phyloP scores from a whole-genome alignment of 768 basidiomycete species.

The Trametes sanguinea region DNA sequence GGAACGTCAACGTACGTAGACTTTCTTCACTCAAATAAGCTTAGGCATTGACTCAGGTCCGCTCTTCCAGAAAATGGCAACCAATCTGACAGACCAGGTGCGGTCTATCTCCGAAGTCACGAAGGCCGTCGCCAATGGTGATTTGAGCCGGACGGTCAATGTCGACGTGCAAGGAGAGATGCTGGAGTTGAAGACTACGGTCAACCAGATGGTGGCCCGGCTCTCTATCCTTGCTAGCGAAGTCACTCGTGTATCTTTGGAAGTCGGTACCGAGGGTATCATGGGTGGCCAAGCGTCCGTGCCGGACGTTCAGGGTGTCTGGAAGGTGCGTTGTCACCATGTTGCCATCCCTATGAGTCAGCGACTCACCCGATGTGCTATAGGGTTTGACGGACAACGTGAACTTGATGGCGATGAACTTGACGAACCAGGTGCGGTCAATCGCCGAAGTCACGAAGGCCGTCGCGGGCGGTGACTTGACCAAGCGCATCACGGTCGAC shows the following conservation, averaged over 20 bases:
- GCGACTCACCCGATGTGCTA: background rate
- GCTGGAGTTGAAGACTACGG: slow-evolving; percentile 79
- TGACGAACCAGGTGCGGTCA: slow-evolving; percentile 89
- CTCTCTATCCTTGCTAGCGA: slow-evolving; percentile 74
- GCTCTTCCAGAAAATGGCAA: slow-evolving; percentile 73
- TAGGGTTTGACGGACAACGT: slow-evolving; percentile 76
- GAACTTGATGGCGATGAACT: slow-evolving; percentile 86
- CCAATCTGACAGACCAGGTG: slow-evolving; percentile 82
- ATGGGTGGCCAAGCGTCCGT: slow-evolving; percentile 92
- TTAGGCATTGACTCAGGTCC: no score
- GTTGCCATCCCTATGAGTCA: no score
- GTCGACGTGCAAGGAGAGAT: slow-evolving; percentile 96
- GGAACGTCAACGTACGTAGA: slow-evolving; percentile 80
- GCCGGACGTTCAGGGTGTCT: slow-evolving; percentile 91
- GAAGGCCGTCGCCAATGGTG: slow-evolving; percentile 78
- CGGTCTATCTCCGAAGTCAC: slow-evolving; percentile 89
- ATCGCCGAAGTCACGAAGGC: slow-evolving; percentile 95
- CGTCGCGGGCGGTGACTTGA: slow-evolving; percentile 90
- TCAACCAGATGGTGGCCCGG: slow-evolving; percentile 78
- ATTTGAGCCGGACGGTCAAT: slow-evolving; percentile 80
- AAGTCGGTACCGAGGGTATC: slow-evolving; percentile 91
- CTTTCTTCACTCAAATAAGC: background rate
- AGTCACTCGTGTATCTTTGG: slow-evolving; percentile 89
- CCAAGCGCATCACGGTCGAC: slow-evolving; percentile 90
- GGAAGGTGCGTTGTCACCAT: slow-evolving; percentile 61